Conservation (phyloP, 495 filamentous ascomycete genomes). For the Lineolata rhizophorae region DNA sequence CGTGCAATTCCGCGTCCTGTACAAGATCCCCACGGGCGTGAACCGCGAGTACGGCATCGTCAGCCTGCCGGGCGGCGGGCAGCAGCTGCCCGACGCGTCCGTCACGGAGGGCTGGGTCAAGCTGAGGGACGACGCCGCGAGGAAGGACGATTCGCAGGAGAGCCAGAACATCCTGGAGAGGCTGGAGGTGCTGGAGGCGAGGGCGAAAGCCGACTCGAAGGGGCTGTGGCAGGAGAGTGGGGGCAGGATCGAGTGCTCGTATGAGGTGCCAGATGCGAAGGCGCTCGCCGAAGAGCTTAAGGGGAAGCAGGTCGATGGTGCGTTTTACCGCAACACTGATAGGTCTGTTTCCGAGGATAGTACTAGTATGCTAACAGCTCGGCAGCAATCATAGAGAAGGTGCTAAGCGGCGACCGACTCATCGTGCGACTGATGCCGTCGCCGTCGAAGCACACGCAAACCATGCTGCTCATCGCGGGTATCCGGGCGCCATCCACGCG, state of each 20-base stretch:
- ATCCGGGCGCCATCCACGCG: conserved; percentile 71
- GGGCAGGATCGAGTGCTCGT: conserved; percentile 48
- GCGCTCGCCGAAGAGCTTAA: conserved; percentile 54
- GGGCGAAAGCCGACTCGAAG: conserved; percentile 53
- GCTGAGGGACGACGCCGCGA: conserved; percentile 75
- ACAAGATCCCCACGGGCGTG: conserved; percentile 56
- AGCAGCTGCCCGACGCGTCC: conserved; percentile 48
- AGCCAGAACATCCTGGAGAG: conserved; percentile 45
- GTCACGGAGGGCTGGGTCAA: conserved; percentile 79
- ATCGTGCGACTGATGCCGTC: conserved; percentile 60
- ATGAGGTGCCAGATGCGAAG: conserved; percentile 54
- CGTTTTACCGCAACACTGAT: conserved; percentile 5
- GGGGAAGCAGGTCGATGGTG: conserved; percentile 48
- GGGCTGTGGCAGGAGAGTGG: conserved; percentile 45
- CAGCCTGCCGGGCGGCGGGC: conserved; percentile 37
- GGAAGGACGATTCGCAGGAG: conserved; percentile 65
- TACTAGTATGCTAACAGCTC: conserved; percentile 5
- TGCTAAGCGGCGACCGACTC: conserved; percentile 74
- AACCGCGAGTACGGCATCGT: conserved; percentile 77
- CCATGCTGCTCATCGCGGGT: conserved; percentile 71
- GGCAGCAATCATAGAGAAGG: conserved; percentile 54
- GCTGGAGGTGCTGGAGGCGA: conserved; percentile 54
- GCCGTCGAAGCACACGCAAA: conserved; percentile 62
- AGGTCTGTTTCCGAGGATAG: not conserved
- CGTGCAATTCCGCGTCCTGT: conserved; percentile 61